These are phyloP conservation scores for Psilocybe tampanensis DNA, from an alignment of 768 basidiomycete species.

Conservation along the genomic window DNA sequence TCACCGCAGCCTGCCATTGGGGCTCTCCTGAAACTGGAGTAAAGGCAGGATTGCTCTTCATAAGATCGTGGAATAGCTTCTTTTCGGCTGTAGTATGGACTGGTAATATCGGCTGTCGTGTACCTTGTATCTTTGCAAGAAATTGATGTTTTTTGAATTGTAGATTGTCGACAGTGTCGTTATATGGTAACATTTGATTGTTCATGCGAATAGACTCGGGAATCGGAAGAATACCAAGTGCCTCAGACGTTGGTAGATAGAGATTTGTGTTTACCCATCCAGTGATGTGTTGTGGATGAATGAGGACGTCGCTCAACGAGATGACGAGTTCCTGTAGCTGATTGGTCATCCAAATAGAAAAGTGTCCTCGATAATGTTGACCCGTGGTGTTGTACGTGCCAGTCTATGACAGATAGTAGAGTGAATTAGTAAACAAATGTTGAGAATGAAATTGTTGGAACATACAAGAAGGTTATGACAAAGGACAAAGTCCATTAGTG, in stretches of 20 bases:
- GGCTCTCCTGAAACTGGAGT: slow-evolving; percentile 7
- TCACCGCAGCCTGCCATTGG: slow-evolving; percentile 16
- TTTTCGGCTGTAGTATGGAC: slow-evolving; percentile 24
- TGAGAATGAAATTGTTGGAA: background rate
- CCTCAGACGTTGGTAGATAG: slow-evolving; percentile 18
- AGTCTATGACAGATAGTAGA: slow-evolving; percentile 15
- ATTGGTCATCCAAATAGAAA: slow-evolving; percentile 26
- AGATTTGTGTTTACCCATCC: slow-evolving; percentile 24
- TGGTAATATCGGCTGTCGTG: slow-evolving; percentile 24
- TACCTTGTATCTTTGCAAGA: slow-evolving; percentile 27
- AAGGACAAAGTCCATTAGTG: slow-evolving; percentile 25
- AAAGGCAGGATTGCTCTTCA: slow-evolving; percentile 8
- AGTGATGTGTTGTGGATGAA: background rate
- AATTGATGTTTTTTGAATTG: slow-evolving; percentile 14
- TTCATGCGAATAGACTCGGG: background rate
- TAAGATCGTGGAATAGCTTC: slow-evolving; percentile 25
- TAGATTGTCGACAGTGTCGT: background rate
- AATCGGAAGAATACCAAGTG: slow-evolving; percentile 14
- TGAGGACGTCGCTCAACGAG: slow-evolving; percentile 9
- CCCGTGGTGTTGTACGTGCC: slow-evolving; percentile 26
- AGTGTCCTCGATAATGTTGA: slow-evolving; percentile 21
- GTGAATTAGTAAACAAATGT: background rate
- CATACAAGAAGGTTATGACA: slow-evolving; percentile 6
- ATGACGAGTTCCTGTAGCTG: slow-evolving; percentile 18
- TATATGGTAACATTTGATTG: slow-evolving; percentile 9